Conservation (phyloP, 2,329 filamentous ascomycete genomes). For the Dactylonectria estremocensis region DNA sequence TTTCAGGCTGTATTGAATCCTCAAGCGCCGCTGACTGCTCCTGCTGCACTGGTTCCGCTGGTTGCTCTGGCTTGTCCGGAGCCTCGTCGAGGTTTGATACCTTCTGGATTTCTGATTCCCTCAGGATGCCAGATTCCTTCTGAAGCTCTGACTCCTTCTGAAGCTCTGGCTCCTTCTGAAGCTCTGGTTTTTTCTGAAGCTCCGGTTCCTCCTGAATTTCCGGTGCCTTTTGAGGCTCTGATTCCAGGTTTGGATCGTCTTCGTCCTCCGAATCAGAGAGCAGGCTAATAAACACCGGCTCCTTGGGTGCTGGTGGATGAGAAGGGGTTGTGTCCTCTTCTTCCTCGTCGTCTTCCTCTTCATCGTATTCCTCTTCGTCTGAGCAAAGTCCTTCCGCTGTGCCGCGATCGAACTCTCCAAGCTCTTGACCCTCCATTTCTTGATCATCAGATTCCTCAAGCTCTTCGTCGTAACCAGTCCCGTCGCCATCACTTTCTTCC, state of each 20-base stretch:
- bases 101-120: too few species aligned
- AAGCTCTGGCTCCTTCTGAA: too few species aligned
- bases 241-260: slow-evolving; percentile 45
- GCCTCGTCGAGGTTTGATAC: not conserved
- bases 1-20: not conserved
- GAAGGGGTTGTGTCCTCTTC: slow-evolving; percentile 35
- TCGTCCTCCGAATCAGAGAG: slow-evolving; percentile 65
- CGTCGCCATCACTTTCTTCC: slow-evolving; percentile 34
- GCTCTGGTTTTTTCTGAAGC: too few species aligned
- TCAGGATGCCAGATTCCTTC: too few species aligned
- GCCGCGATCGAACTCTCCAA: slow-evolving; percentile 50
- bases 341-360: slow-evolving; percentile 36
- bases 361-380: slow-evolving; percentile 47
- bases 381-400: slow-evolving; percentile 47
- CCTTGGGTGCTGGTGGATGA: slow-evolving; percentile 41
- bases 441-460: slow-evolving; percentile 44
- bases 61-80: not conserved
- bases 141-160: too few species aligned
- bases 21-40: slow-evolving; percentile 5
- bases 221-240: slow-evolving; percentile 16
- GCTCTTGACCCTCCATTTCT: slow-evolving; percentile 36
- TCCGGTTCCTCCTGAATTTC: not conserved
- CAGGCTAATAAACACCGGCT: slow-evolving; percentile 63
- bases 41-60: not conserved
- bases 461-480: slow-evolving; percentile 44